phyloP scores from a whole-genome alignment of 345 rosid species.

The Microthlaspi erraticum region DNA sequence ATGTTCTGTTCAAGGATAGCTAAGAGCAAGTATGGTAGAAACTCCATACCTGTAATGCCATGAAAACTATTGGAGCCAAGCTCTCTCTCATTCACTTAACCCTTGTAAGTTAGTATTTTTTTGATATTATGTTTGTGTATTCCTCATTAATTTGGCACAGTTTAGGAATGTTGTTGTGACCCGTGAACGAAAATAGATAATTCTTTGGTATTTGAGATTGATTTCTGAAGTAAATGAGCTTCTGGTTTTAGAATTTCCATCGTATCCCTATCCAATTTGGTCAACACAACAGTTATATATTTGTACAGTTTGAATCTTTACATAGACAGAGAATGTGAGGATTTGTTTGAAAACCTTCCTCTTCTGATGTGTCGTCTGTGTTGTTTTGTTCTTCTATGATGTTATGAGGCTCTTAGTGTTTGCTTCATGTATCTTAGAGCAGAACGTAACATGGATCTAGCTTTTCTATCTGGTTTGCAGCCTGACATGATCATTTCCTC shows the following conservation, averaged over 20 bases:
- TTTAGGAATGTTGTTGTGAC: conserved; percentile 24
- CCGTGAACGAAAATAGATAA: conserved; percentile 26
- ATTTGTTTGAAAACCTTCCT: conserved; percentile 24
- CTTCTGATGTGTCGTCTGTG: conserved; percentile 23
- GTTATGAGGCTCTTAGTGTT: conserved; percentile 50
- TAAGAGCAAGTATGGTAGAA: conserved; percentile 70
- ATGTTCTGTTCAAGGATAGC: conserved; percentile 98
- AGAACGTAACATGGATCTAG: conserved; percentile 94
- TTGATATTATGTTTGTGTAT: conserved; percentile 22
- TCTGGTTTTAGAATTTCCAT: background rate
- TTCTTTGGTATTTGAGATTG: conserved; percentile 33
- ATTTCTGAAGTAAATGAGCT: conserved; percentile 18
- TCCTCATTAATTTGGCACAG: conserved; percentile 22
- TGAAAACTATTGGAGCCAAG: conserved; percentile 24
- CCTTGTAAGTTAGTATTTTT: conserved; percentile 37
- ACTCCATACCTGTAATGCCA: conserved; percentile 53
- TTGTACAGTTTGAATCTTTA: conserved; percentile 38
- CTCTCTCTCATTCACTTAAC: conserved; percentile 24
- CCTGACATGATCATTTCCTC: conserved; percentile 93
- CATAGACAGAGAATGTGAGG: conserved; percentile 32
- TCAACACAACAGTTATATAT: conserved; percentile 19
- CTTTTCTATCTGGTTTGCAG: conserved; percentile 88
- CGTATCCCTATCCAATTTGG: conserved; percentile 13
- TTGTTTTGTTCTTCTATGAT: conserved; percentile 17
- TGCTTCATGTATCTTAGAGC: conserved; percentile 93